Evolutionary conservation across 805 yeast species (phyloP).

Genomic region (Ogataea minuta): DNA sequence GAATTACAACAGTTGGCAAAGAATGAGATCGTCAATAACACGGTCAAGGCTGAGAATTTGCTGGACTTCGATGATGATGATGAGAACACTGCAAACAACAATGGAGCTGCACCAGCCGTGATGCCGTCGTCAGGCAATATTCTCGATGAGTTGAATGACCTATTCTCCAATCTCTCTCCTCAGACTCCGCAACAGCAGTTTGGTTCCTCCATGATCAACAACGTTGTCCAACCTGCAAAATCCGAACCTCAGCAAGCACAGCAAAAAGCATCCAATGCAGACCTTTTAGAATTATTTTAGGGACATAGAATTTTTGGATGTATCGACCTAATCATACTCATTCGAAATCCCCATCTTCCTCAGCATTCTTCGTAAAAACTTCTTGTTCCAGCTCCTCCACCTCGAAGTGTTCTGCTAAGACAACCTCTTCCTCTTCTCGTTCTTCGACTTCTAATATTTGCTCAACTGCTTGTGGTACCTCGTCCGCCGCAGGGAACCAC

Average conservation of each 20-base stretch:
- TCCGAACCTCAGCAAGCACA: background rate
- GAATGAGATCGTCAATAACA: slow-evolving; percentile 60
- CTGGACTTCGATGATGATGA: slow-evolving; percentile 80
- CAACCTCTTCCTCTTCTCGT: slow-evolving; percentile 21
- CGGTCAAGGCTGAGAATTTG: slow-evolving; percentile 71
- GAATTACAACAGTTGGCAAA: slow-evolving; percentile 78
- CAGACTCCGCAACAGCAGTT: slow-evolving; percentile 2
- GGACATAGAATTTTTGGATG: background rate
- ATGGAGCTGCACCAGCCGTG: slow-evolving; percentile 16
- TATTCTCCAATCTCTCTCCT: slow-evolving; percentile 43
- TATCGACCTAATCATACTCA: slow-evolving; percentile 2
- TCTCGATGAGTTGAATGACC: slow-evolving; percentile 73
- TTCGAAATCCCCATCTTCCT: slow-evolving; percentile 10
- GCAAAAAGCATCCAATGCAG: slow-evolving; percentile 15
- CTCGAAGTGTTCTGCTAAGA: slow-evolving; percentile 25
- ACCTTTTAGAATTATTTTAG: slow-evolving; percentile 20
- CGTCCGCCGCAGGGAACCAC: slow-evolving; percentile 46
- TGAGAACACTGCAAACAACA: slow-evolving; percentile 15
- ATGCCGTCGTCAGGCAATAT: slow-evolving; percentile 38
- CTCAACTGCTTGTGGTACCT: slow-evolving; percentile 22
- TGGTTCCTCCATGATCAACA: slow-evolving; percentile 7
- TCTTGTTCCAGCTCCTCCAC: slow-evolving; percentile 32
- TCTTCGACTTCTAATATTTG: slow-evolving; percentile 20
- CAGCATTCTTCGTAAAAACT: slow-evolving; percentile 9
- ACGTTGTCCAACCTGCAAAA: slow-evolving; percentile 7